Conservation (phyloP, 805 yeast genomes). For the Saccharomycopsis capsularis region DNA sequence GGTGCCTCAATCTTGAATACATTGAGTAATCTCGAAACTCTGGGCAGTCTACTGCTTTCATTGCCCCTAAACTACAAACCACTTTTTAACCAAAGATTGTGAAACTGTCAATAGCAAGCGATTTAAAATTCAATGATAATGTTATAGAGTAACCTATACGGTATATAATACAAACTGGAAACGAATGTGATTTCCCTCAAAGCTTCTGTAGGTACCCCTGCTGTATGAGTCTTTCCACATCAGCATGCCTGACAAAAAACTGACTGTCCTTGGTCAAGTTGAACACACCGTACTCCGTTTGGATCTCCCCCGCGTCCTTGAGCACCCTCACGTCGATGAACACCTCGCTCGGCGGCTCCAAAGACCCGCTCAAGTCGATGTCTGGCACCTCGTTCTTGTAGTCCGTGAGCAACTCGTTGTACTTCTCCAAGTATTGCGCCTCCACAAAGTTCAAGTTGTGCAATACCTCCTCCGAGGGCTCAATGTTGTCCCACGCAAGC, state of each 20-base stretch:
- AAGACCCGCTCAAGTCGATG: conserved; percentile 78
- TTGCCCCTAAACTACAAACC: no score
- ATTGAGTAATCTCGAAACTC: no score
- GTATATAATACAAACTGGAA: no score
- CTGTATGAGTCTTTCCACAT: conserved; percentile 87
- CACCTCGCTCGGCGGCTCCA: conserved; percentile 85
- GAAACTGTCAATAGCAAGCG: no score
- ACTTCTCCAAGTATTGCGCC: conserved; percentile 66
- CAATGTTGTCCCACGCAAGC: conserved; percentile 65
- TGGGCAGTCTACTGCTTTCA: no score
- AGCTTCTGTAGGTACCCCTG: conserved; percentile 82
- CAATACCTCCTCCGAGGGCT: conserved; percentile 32
- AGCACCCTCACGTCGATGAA: conserved; percentile 91
- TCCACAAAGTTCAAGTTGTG: conserved; percentile 68
- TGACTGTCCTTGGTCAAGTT: conserved; percentile 90
- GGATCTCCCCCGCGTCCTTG: conserved; percentile 94
- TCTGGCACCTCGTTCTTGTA: conserved; percentile 77
- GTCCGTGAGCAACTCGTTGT: conserved; percentile 63
- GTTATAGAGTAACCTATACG: no score
- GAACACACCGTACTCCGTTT: conserved; percentile 94
- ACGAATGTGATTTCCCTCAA: no score
- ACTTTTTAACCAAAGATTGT: no score
- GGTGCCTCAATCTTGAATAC: no score
- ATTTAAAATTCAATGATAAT: no score
- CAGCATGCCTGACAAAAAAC: conserved; percentile 87